Evolutionary conservation across 306 rosid genomes (phyloP), one percentile per base, ranked within the genome.

Genomic region (Lotus japonicus): DNA sequence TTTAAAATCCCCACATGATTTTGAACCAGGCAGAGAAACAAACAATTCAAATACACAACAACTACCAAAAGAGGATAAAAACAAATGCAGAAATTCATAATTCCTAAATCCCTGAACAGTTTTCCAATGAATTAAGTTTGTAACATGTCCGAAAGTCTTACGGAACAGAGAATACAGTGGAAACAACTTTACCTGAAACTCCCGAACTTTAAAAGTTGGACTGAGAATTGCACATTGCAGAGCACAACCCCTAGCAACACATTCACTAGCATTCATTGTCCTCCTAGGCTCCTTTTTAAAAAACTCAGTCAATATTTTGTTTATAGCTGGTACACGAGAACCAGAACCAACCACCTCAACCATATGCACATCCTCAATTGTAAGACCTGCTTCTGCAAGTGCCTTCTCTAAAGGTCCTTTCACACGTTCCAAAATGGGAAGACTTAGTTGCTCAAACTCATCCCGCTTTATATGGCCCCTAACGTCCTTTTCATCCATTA

Each of bases 271-370:
- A 77, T 95, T 95, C 97, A 95, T 90, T 58, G 99, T 95, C 33
- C 99, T 84, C 81, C 96, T 85, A 26, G 99, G 97, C 74, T 95
- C 99, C 86, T 90, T 95, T 16, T 77, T 75, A 79, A 94, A 90
- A 77, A 90, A 90, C 23, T 90, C 96, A 0, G 95, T 88, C 81
- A 95, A 81, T 68, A 95, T 95, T 71, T 78, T 90, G 60, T 86
- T 76, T 43, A 95, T 33, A 43, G 99, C 95, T 17, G 96, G 99
- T 36, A 95, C 83, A 5, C 97, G 92, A 77, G 99, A 95, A n/a
- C 90, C 97, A 7, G 99, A 95, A 66, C 99, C 99, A 69, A 90
- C 90, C 23, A 94, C 87, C 87, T 94, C 99, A 72, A 94, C 99
- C 69, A 70, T 71, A 58, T 90, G 88, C 8, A 95, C 43, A 58